Conservation (phyloP, 441 rosid species). For the Erodium trifolium region DNA sequence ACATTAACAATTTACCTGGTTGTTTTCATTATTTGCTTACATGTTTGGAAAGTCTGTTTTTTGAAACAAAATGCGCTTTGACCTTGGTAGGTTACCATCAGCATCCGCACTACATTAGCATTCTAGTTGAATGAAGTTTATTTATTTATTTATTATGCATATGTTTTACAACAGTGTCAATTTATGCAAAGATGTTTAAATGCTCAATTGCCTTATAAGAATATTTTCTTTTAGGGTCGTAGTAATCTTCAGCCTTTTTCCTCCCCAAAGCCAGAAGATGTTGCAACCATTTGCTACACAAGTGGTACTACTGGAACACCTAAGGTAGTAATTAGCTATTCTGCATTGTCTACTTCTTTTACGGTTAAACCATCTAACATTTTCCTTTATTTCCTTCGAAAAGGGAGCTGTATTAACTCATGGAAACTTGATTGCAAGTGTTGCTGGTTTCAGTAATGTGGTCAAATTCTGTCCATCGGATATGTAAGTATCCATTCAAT, state of each 20-base stretch:
- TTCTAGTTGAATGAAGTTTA: too few relatives aligned
- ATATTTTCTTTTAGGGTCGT: slow-evolving; percentile 57
- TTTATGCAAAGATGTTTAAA: too few relatives aligned
- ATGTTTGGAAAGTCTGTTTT: too few relatives aligned
- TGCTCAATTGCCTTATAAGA: neutral
- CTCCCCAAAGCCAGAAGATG: slow-evolving; percentile 86
- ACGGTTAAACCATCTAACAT: slow-evolving; percentile 9
- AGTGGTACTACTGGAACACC: slow-evolving; percentile 99
- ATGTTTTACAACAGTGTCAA: too few relatives aligned
- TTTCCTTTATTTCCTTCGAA: slow-evolving; percentile 17
- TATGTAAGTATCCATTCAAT: slow-evolving; percentile 44
- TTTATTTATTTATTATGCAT: too few relatives aligned
- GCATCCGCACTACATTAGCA: too few relatives aligned
- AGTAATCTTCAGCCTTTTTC: slow-evolving; percentile 68
- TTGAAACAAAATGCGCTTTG: too few relatives aligned
- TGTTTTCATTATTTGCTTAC: too few relatives aligned
- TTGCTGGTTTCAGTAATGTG: slow-evolving; percentile 49
- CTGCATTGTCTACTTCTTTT: slow-evolving; percentile 11
- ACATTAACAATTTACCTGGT: too few relatives aligned
- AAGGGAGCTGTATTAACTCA: slow-evolving; percentile 90
- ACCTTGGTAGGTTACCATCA: too few relatives aligned
- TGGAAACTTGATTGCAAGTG: slow-evolving; percentile 81
- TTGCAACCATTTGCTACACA: slow-evolving; percentile 93
- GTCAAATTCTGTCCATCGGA: slow-evolving; percentile 63
- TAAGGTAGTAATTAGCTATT: slow-evolving; percentile 46